phyloP scores from a whole-genome alignment of 371 early-diverging fungal species.

The Smittium culicis region DNA sequence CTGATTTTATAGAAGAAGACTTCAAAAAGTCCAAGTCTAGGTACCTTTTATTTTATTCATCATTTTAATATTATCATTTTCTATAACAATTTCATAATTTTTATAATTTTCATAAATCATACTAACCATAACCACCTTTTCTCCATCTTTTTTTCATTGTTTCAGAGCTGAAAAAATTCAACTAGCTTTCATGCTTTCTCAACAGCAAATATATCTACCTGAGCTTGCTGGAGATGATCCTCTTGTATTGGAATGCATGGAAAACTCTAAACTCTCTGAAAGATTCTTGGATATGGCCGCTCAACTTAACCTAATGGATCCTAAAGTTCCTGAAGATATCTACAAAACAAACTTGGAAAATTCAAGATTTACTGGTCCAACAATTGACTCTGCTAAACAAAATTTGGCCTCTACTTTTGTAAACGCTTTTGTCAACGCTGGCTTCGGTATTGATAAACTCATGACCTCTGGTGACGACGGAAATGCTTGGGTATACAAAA shows the following conservation, averaged over 20 bases:
- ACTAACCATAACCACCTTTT: too few relatives aligned
- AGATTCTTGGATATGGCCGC: constrained; percentile 76
- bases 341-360: constrained; percentile 93
- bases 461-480: constrained; percentile 64
- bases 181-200: constrained; percentile 83
- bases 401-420: constrained; percentile 93
- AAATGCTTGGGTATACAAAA: constrained; percentile 83
- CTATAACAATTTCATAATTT: not conserved
- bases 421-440: constrained; percentile 95
- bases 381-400: constrained; percentile 83
- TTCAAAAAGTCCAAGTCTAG: constrained; percentile 59
- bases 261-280: constrained; percentile 70
- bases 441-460: constrained; percentile 87
- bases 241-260: constrained; percentile 62
- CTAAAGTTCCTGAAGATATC: constrained; percentile 93
- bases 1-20: constrained; percentile 69
- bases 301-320: constrained; percentile 86
- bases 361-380: constrained; percentile 39
- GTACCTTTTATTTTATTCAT: not conserved
- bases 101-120: too few relatives aligned
- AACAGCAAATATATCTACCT: constrained; percentile 60
- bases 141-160: constrained; percentile 26
- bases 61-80: not conserved
- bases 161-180: constrained; percentile 73
- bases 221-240: constrained; percentile 70